phyloP scores from a whole-genome alignment of 805 yeast genomes.

The Candida qinlingensis region DNA sequence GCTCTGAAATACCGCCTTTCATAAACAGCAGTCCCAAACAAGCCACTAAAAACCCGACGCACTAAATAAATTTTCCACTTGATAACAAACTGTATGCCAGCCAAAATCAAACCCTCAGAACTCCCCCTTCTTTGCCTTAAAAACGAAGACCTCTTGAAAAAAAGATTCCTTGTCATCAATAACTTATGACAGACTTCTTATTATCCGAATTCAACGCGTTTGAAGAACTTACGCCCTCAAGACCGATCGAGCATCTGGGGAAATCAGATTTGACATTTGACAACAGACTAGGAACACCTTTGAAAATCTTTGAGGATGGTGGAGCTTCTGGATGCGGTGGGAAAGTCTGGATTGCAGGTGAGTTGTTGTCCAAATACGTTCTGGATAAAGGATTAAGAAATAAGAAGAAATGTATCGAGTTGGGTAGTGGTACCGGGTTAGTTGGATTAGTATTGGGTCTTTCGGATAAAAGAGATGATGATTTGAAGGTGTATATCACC shows the following conservation, averaged over 20 bases:
- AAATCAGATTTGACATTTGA: conserved; percentile 33
- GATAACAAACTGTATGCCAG: too few species aligned
- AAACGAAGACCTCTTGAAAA: background rate
- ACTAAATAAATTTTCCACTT: too few species aligned
- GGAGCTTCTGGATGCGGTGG: conserved; percentile 63
- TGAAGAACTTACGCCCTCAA: conserved; percentile 30
- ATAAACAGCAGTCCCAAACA: too few species aligned
- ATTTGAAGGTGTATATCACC: conserved; percentile 38
- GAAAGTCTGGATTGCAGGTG: conserved; percentile 58
- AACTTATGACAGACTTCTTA: conserved; percentile 5
- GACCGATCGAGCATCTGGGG: conserved; percentile 34
- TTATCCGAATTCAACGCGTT: conserved; percentile 10
- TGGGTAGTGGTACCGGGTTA: conserved; percentile 58
- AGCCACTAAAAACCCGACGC: too few species aligned
- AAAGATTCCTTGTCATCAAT: background rate
- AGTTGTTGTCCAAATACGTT: conserved; percentile 42
- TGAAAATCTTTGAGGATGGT: conserved; percentile 47
- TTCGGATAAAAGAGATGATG: conserved; percentile 17
- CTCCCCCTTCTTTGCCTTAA: too few species aligned
- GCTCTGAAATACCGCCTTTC: too few species aligned
- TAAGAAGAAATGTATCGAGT: conserved; percentile 36
- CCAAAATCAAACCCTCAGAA: too few species aligned
- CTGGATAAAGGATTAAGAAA: conserved; percentile 21
- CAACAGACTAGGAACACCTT: conserved; percentile 26
- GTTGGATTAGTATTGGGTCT: conserved; percentile 38